Percentiles rank a stretch among this genome's conserved stretches.
Evolutionary conservation across 2,329 filamentous ascomycete species (phyloP).

Genomic region (Scorias spongiosa): DNA sequence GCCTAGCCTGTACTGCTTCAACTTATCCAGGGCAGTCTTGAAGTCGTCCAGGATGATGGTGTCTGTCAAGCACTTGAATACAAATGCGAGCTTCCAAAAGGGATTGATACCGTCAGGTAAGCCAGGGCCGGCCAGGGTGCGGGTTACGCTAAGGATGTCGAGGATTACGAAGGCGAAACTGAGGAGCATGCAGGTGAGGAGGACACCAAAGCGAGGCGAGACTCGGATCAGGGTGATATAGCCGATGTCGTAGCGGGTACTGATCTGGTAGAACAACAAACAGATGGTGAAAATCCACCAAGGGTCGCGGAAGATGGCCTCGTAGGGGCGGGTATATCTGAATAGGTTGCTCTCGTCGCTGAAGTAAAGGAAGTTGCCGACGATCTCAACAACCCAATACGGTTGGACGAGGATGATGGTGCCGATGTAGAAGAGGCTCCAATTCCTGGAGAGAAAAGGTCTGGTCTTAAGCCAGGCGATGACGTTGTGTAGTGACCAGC

Average conservation of each 20-base stretch:
- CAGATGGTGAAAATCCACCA: constrained; percentile 53
- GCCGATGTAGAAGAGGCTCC: constrained; percentile 40
- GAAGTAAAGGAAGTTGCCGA: constrained; percentile 51
- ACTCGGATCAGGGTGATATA: constrained; percentile 40
- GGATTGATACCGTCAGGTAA: constrained; percentile 44
- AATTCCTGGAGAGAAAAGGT: constrained; percentile 38
- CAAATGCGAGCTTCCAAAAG: constrained; percentile 49
- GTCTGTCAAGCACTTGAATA: constrained; percentile 54
- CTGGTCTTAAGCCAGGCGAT: constrained; percentile 53
- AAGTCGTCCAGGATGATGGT: constrained; percentile 54
- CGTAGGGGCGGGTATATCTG: constrained; percentile 39
- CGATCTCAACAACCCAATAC: constrained; percentile 51
- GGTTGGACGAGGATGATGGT: constrained; percentile 44
- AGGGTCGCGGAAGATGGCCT: constrained; percentile 47
- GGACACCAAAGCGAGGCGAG: constrained; percentile 48
- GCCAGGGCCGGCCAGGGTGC: constrained; percentile 10
- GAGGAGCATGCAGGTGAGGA: constrained; percentile 45
- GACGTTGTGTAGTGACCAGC: constrained; percentile 50
- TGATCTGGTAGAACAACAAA: constrained; percentile 48
- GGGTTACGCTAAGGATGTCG: constrained; percentile 45
- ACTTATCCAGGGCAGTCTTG: constrained; percentile 40
- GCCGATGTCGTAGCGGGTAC: constrained; percentile 44
- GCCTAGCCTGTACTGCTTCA: constrained; percentile 30
- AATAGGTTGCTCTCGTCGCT: constrained; percentile 30
- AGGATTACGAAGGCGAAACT: constrained; percentile 46